Percentiles rank a stretch among this genome's conserved stretches.
Conservation (phyloP, 352 stramenopile genomes). For the Aphanomyces cochlioides region DNA sequence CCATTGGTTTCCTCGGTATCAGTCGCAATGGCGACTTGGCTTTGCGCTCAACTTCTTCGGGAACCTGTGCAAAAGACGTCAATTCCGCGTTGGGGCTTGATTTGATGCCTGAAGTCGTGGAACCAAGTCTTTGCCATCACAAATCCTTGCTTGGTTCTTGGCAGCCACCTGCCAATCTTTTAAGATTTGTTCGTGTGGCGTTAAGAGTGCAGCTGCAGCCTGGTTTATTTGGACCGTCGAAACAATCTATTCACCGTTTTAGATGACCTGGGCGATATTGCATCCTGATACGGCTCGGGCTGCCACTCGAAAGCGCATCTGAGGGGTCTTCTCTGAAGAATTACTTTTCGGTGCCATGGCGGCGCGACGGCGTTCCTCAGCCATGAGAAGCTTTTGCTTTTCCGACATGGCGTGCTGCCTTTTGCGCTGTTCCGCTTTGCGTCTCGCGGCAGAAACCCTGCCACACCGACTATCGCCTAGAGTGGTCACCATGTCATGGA, state of each 20-base stretch:
- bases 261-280: too few species aligned
- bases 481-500: not conserved
- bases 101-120: not conserved
- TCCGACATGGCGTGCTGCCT: slow-evolving; percentile 12
- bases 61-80: not conserved
- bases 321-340: not conserved
- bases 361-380: slow-evolving; percentile 1
- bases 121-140: not conserved
- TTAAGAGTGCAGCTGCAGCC: not conserved
- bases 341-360: slow-evolving; percentile 8
- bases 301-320: slow-evolving; percentile 22
- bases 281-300: slow-evolving; percentile 14
- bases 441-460: slow-evolving; percentile 22
- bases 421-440: slow-evolving; percentile 20
- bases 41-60: slow-evolving; percentile 3
- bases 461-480: slow-evolving; percentile 13
- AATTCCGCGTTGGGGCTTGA: too few species aligned
- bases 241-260: not conserved
- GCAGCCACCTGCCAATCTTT: slow-evolving; percentile 25
- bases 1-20: not conserved
- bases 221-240: slow-evolving; percentile 18
- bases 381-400: slow-evolving; percentile 1
- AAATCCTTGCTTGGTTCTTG: slow-evolving; percentile 23
- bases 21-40: not conserved
- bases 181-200: slow-evolving; percentile 20